Base-by-base conservation (phyloP, 2,329 filamentous ascomycete genomes). In the Cordyceps fumosorosea region DNA sequence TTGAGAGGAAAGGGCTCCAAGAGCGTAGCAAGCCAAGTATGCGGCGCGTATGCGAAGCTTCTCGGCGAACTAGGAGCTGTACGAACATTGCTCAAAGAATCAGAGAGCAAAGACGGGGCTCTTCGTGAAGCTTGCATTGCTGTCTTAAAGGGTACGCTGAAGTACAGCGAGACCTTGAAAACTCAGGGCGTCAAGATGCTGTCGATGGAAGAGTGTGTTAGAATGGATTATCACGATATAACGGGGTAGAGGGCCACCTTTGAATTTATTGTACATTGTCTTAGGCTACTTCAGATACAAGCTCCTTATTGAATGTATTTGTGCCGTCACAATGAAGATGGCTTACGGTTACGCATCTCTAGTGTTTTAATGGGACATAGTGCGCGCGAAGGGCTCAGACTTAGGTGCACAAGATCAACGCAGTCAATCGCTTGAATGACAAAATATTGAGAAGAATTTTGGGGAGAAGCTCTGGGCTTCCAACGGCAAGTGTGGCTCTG, bases 61-160 rank as follows among this genome's bases (percentile, higher is more conserved):
- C 64, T 75, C 20, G 71, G 71, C 6, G 66, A 68, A 16, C 66
- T 75, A 10, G 72, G 73, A 8, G 71, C 72, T 6, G 62, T 67
- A 10, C 64, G 71, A 44, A 73, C 69, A 29, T 64, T 75, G 16
- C 69, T 69, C 68, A 70, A 69, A 53, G 73, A 74, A 65, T 70
- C 70, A n/a, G 59, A 62, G 14, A 26, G 11, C 18, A 12, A 22
- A 4, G 10, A 32, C n/a, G 3, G 3, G 44, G n/a, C 26, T 16
- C 32, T 62, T n/a, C 20, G 22, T 18, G 24, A 50, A 22, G 44
- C 52, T 32, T 62, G 51, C 29, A 48, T 32, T 8, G 7, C 7
- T 22, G 55, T 58, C 1, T 10, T 63, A 8, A 56, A 56, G 26
- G n/a, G n/a, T n/a, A 62, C 52, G 3, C 52, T 44, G 22, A 56